Percentiles rank a stretch among this genome's conserved stretches.
Conservation (phyloP, 352 stramenopile species). For the Halophytophthora batemanensis region DNA sequence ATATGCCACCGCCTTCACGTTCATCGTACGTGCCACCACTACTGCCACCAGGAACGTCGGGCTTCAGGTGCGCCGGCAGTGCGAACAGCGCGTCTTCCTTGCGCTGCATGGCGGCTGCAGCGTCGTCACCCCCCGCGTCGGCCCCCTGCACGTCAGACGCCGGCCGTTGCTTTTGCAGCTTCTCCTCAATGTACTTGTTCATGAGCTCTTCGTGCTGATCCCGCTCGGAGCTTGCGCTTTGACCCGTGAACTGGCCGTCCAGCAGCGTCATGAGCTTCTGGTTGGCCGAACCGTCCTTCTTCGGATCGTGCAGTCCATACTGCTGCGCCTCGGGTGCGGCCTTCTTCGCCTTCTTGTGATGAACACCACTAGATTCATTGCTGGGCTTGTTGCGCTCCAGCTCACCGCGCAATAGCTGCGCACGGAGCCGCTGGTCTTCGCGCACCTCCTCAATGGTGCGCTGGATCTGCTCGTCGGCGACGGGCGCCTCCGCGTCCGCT, state of each 20-base stretch:
- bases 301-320: slow-evolving; percentile 74
- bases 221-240: slow-evolving; percentile 52
- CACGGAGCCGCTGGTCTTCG: slow-evolving; percentile 64
- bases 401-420: slow-evolving; percentile 40
- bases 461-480: slow-evolving; percentile 32
- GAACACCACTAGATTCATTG: slow-evolving; percentile 9
- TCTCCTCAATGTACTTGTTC: slow-evolving; percentile 83
- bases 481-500: no score
- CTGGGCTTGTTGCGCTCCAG: slow-evolving; percentile 15
- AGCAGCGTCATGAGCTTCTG: slow-evolving; percentile 75
- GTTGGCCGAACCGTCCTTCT: slow-evolving; percentile 59
- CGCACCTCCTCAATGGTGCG: slow-evolving; percentile 62
- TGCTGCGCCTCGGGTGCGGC: slow-evolving; percentile 11
- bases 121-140: not conserved
- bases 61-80: slow-evolving; percentile 54
- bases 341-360: slow-evolving; percentile 9
- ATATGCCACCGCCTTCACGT: slow-evolving; percentile 52
- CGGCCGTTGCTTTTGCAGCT: slow-evolving; percentile 44
- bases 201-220: slow-evolving; percentile 82
- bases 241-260: slow-evolving; percentile 78
- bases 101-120: slow-evolving; percentile 17
- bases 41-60: slow-evolving; percentile 33
- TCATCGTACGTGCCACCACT: slow-evolving; percentile 32
- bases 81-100: slow-evolving; percentile 70
- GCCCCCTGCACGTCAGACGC: not conserved